phyloP scores from a whole-genome alignment of 345 rosid genomes.

The Carallia pectinifolia region DNA sequence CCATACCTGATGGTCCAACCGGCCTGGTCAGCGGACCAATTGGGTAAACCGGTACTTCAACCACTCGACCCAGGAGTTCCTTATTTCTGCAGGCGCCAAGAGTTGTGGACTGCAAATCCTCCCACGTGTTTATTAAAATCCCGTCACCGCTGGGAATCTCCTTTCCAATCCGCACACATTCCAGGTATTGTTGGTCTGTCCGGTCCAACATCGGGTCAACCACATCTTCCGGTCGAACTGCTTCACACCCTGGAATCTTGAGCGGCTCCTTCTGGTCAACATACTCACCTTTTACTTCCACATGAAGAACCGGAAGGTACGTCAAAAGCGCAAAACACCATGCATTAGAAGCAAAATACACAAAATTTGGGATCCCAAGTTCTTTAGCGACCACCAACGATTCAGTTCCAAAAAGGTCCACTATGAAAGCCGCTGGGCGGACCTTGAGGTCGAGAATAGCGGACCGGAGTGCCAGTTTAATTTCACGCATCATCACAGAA shows the following conservation, averaged over 20 bases:
- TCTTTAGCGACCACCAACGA: slow-evolving; percentile 45
- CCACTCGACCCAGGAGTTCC: background rate
- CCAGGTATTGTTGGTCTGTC: background rate
- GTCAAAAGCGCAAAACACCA: slow-evolving; percentile 28
- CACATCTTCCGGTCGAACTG: slow-evolving; percentile 4
- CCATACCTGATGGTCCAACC: background rate
- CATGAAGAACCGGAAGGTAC: background rate
- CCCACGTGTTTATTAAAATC: slow-evolving; percentile 25
- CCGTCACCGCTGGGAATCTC: slow-evolving; percentile 2
- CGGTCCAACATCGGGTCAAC: background rate
- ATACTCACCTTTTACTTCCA: slow-evolving; percentile 9
- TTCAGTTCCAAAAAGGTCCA: slow-evolving; percentile 56
- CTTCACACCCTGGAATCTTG: slow-evolving; percentile 2
- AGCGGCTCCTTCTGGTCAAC: slow-evolving; percentile 8
- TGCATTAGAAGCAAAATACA: slow-evolving; percentile 48
- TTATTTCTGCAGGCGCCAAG: slow-evolving; percentile 8
- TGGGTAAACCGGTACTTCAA: background rate
- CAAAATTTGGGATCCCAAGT: slow-evolving; percentile 45
- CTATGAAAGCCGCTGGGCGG: slow-evolving; percentile 44
- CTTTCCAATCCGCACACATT: background rate
- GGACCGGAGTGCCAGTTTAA: slow-evolving; percentile 43
- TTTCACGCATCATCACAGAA: slow-evolving; percentile 35
- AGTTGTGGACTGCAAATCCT: slow-evolving; percentile 7
- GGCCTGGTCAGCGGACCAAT: slow-evolving; percentile 12
- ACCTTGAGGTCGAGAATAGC: slow-evolving; percentile 36